phyloP scores from a whole-genome alignment of 345 rosid species.

The Brassica incana region DNA sequence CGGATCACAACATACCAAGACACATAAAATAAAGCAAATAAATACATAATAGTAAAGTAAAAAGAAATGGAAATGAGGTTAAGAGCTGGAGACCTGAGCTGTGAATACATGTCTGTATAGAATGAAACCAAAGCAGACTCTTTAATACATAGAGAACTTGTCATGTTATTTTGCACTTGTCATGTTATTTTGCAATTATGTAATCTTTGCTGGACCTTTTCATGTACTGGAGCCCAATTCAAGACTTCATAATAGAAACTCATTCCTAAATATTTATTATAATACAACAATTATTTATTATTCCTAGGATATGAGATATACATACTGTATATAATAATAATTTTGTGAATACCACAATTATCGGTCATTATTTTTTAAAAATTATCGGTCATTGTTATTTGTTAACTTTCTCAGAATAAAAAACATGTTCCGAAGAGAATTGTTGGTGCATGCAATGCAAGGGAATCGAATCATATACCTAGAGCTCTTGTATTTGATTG shows the following conservation, averaged over 20 bases:
- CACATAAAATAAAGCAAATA: background rate
- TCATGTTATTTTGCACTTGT: constrained; percentile 29
- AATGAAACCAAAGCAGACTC: constrained; percentile 33
- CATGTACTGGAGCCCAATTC: constrained; percentile 19
- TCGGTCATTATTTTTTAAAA: background rate
- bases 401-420: background rate
- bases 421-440: constrained; percentile 12
- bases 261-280: background rate
- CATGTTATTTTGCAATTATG: constrained; percentile 36
- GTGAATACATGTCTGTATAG: constrained; percentile 28
- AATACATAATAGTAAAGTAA: background rate
- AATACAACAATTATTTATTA: constrained; percentile 13
- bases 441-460: constrained; percentile 11
- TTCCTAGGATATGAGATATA: constrained; percentile 27
- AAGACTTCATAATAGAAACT: constrained; percentile 24
- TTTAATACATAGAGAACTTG: constrained; percentile 29
- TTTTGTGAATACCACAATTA: constrained; percentile 7
- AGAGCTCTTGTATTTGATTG: background rate
- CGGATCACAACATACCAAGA: constrained; percentile 3
- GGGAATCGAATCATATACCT: constrained; percentile 24
- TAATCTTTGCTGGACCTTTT: constrained; percentile 31
- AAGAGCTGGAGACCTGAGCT: constrained; percentile 23
- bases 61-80: background rate
- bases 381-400: background rate
- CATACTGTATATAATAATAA: background rate